Percentiles rank a stretch among this genome's conserved stretches.
These are phyloP conservation scores for Aethionema arabicum DNA, from an alignment of 345 rosid genomes.

Conservation along the genomic window DNA sequence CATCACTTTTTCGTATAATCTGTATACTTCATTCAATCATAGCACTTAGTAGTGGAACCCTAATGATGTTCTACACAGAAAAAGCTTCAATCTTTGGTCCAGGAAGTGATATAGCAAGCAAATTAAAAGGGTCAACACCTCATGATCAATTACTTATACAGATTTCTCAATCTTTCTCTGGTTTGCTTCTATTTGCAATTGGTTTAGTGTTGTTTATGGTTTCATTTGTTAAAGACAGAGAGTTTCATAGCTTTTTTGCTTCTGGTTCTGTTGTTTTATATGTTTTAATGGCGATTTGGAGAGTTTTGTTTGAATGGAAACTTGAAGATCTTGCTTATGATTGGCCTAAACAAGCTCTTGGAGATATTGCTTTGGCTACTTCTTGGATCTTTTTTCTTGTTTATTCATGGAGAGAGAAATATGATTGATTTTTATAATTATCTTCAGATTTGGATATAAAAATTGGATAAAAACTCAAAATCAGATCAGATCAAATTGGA, in stretches of 20 bases:
- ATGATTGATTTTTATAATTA: conserved; percentile 53
- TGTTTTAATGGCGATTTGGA: conserved; percentile 69
- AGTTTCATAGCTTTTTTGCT: conserved; percentile 81
- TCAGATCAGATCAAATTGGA: conserved; percentile 23
- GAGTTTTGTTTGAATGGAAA: conserved; percentile 64
- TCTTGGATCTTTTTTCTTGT: conserved; percentile 90
- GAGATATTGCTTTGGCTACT: conserved; percentile 61
- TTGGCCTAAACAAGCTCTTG: conserved; percentile 70
- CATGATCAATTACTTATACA: conserved; percentile 82
- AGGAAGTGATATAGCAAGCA: conserved; percentile 59
- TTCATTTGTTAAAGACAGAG: conserved; percentile 73
- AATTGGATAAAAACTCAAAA: not conserved
- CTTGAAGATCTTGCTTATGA: conserved; percentile 72
- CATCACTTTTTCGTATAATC: conserved; percentile 38
- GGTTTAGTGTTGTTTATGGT: conserved; percentile 86
- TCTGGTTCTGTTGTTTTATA: conserved; percentile 80
- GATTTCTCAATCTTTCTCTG: conserved; percentile 88
- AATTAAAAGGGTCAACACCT: conserved; percentile 81
- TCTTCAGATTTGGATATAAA: conserved; percentile 18
- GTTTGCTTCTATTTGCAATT: conserved; percentile 75
- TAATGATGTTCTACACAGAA: conserved; percentile 80
- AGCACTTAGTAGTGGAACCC: conserved; percentile 62
- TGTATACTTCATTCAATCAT: conserved; percentile 75
- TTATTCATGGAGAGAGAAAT: conserved; percentile 91
- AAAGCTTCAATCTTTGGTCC: conserved; percentile 61